Conservation (phyloP, 805 yeast species). For the Groenewaldozyma tartarivorans region DNA sequence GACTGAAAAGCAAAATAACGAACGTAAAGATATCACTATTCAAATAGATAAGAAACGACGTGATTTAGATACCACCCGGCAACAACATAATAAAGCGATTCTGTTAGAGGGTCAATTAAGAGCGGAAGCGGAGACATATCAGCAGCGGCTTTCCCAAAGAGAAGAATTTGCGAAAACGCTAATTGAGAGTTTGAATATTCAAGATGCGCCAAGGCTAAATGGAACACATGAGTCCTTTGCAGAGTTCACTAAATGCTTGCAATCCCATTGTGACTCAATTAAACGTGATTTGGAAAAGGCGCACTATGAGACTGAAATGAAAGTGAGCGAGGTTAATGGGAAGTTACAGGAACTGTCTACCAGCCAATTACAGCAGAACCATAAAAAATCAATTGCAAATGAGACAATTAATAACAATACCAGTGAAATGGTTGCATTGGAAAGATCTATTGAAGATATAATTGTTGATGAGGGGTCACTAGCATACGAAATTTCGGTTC, state of each 20-base stretch:
- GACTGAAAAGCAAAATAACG: slow-evolving; percentile 13
- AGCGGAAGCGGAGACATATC: slow-evolving; percentile 28
- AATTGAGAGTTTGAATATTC: neutral
- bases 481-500: slow-evolving; percentile 34
- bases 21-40: slow-evolving; percentile 2
- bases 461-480: slow-evolving; percentile 39
- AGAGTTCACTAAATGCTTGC: neutral
- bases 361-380: slow-evolving; percentile 18
- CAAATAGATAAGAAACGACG: slow-evolving; percentile 14
- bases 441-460: slow-evolving; percentile 31
- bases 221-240: slow-evolving; percentile 1
- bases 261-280: neutral
- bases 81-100: slow-evolving; percentile 30
- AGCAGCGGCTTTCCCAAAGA: slow-evolving; percentile 9
- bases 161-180: slow-evolving; percentile 8
- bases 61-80: slow-evolving; percentile 24
- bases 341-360: slow-evolving; percentile 20
- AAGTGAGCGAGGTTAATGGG: slow-evolving; percentile 23
- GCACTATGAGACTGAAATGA: slow-evolving; percentile 19
- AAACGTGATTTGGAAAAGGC: slow-evolving; percentile 9
- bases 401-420: slow-evolving; percentile 12
- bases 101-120: slow-evolving; percentile 48
- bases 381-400: slow-evolving; percentile 12
- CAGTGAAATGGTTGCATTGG: slow-evolving; percentile 30
- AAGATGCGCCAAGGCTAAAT: neutral